Evolutionary conservation across 2,329 filamentous ascomycete species (phyloP), one percentile per base, ranked within the genome.

Genomic region (Xylariaceae sp.): DNA sequence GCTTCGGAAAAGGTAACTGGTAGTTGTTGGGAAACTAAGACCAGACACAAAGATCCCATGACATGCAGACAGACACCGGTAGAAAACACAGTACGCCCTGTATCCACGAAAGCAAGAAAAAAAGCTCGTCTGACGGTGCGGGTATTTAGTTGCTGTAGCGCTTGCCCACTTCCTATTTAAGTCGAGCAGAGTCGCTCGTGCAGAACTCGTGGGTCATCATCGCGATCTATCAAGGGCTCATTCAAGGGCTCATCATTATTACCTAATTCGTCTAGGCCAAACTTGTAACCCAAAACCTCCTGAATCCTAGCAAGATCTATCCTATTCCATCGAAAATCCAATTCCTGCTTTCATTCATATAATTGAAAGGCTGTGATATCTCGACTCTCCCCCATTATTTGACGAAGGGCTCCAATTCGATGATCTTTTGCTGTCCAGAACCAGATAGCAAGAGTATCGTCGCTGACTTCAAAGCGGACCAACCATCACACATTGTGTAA

Each of bases 61-160:
- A 58, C 47, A 55, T 45, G 36, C 44, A 40, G 20, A 55, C 27
- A 21, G 11, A 42, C 23, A 5, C 9, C 16, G 42, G 43, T n/a
- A n/a, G n/a, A n/a, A 35, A 36, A 35, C 21, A 42, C 37, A 16
- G 36, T 36, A 35, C 40, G 3, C 11, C 30, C 3, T 3, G 8
- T 33, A 33, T 33, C 11, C 30, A 13, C 30, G 8, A n/a, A n/a
- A n/a, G n/a, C n/a, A n/a, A n/a, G n/a, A n/a, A n/a, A n/a, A n/a
- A n/a, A n/a, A n/a, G n/a, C n/a, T n/a, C n/a, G n/a, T n/a, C n/a
- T n/a, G n/a, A n/a, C n/a, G n/a, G 24, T 53, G 23, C 11, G 30
- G 7, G 35, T 33, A 39, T 29, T 27, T 41, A 49, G 44, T 49
- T 49, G 50, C 50, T 48, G 50, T 45, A 53, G 51, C 50, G 53